Base-by-base conservation (phyloP, 768 basidiomycete genomes). In the Podaxis sp. region DNA sequence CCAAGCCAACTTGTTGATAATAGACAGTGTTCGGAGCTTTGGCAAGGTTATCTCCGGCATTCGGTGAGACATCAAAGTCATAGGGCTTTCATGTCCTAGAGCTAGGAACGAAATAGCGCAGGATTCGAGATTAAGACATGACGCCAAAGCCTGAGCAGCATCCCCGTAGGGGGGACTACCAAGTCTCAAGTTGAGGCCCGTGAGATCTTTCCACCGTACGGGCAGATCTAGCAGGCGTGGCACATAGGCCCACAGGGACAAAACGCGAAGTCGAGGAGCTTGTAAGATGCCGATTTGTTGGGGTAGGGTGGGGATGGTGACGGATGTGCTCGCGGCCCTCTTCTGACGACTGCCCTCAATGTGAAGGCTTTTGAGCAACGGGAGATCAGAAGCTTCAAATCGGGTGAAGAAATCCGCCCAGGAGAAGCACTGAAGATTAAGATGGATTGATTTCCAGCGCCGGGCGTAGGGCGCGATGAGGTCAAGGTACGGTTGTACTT, bases 291-390 rank as follows among this genome's bases (percentile, higher is more conserved):
- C 22, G 24, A 24, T 51, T 9, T 51, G 3, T 28, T 28, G 19
- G 0, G 49, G 22, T 4, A 28, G 49, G 22, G 22, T 22, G 9
- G 22, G 3, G 49, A 24, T 51, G 13, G 7, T 33, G 33, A 0
- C 33, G 2, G 30, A 33, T 1, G 30, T 33, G 30, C 30, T 33
- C 30, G 30, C 30, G 8, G 8, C 30, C 2, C 49, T 52, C 33
- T 24, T 33, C 22, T n/a, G 59, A 7, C 19, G 48, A 17, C 52
- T 22, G 3, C 48, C 51, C 13, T 40, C 30, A 9, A 52, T 26
- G n/a, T 52, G 51, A 26, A 60, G 22, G 59, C 5, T 60, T 24
- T 60, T 36, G 9, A 60, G 28, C 49, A 51, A 39, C 5, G 59
- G 59, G 19, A 60, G 17, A 12, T 60, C 36, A 17, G 59, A 52